Evolutionary conservation across 2,329 filamentous ascomycete genomes (phyloP).

Genomic region (Paraphaeosphaeria minitans): DNA sequence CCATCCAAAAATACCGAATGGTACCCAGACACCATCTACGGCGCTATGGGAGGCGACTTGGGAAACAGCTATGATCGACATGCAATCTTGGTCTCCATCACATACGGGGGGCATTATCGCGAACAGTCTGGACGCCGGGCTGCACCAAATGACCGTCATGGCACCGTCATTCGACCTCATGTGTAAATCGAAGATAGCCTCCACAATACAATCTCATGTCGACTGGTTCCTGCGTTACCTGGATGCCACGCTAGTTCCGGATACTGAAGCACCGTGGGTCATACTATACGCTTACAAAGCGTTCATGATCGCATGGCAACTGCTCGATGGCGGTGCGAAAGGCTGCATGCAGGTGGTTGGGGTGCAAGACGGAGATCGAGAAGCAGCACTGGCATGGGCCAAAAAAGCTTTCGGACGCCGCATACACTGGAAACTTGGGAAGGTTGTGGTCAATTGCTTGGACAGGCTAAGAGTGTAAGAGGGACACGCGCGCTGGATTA

Average conservation of each 20-base stretch:
- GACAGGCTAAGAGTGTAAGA: conserved; percentile 10
- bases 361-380: conserved; percentile 20
- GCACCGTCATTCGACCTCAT: conserved; percentile 24
- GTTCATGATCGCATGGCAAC: conserved; percentile 32
- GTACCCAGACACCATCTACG: conserved; percentile 11
- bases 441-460: conserved; percentile 22
- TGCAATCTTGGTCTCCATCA: conserved; percentile 32
- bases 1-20: conserved; percentile 5
- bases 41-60: conserved; percentile 25
- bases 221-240: conserved; percentile 32
- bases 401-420: conserved; percentile 23
- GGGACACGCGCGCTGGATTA: no score
- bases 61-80: conserved; percentile 31
- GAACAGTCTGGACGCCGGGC: conserved; percentile 22
- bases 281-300: conserved; percentile 29
- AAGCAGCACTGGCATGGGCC: conserved; percentile 24
- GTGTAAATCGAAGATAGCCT: conserved; percentile 19
- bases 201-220: conserved; percentile 25
- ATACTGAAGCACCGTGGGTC: conserved; percentile 26
- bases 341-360: conserved; percentile 25
- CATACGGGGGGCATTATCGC: conserved; percentile 30
- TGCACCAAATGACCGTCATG: conserved; percentile 22
- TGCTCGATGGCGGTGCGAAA: conserved; percentile 17
- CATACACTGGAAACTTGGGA: conserved; percentile 25
- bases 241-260: conserved; percentile 15